Evolutionary conservation across 139 green algal genomes (phyloP).

Genomic region (Haematococcus sp.): DNA sequence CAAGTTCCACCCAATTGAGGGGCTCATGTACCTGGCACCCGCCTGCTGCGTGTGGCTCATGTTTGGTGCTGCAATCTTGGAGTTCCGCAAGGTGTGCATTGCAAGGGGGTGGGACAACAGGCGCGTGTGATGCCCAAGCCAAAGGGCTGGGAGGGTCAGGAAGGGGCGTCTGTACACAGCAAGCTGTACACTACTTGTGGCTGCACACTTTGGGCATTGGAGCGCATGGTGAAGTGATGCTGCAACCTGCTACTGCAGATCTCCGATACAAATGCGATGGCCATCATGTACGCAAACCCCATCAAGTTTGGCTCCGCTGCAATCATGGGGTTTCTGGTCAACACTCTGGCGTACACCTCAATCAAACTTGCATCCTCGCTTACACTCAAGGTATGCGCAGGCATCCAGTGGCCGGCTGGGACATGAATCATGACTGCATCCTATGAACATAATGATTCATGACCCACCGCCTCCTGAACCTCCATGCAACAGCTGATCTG

Average conservation of each 20-base stretch:
- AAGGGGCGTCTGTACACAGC: no score
- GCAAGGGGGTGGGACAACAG: not conserved
- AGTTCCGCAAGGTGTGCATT: slow-evolving; percentile 29
- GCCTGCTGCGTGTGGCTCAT: slow-evolving; percentile 79
- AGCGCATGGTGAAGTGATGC: no score
- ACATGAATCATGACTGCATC: no score
- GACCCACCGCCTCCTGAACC: no score
- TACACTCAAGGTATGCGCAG: slow-evolving; percentile 32
- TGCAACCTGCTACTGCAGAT: slow-evolving; percentile 41
- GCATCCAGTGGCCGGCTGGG: no score
- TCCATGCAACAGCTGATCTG: slow-evolving; percentile 2
- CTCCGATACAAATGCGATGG: slow-evolving; percentile 25
- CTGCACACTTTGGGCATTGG: not conserved
- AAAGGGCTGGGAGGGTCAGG: not conserved
- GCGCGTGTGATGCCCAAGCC: not conserved
- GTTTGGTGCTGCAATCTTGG: slow-evolving; percentile 39
- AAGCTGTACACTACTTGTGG: not conserved
- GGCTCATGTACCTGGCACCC: slow-evolving; percentile 82
- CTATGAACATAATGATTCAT: not conserved
- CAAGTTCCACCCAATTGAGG: slow-evolving; percentile 90
- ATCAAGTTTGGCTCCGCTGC: slow-evolving; percentile 61
- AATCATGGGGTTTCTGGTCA: slow-evolving; percentile 84
- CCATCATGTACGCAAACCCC: slow-evolving; percentile 23
- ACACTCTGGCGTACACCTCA: slow-evolving; percentile 78
- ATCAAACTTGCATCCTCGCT: slow-evolving; percentile 77